These are phyloP conservation scores for Leccinum broughii DNA, from an alignment of 768 basidiomycete genomes.

Conservation along the genomic window DNA sequence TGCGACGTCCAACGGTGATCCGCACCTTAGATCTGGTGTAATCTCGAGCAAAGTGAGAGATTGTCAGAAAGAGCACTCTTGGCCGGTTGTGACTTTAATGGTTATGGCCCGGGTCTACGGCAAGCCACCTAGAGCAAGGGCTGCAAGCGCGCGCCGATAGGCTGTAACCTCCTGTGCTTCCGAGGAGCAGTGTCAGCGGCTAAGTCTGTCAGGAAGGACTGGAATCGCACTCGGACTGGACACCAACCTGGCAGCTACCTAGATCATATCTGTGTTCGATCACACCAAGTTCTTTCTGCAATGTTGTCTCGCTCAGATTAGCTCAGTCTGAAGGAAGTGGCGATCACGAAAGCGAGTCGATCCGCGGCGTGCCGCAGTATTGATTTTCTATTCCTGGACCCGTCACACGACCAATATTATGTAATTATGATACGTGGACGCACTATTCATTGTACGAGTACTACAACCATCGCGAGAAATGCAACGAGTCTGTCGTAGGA, in stretches of 20 bases:
- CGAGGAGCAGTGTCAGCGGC: conserved; percentile 19
- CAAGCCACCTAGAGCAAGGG: conserved; percentile 29
- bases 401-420: conserved; percentile 8
- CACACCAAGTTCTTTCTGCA: conserved; percentile 36
- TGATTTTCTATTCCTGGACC: conserved; percentile 7
- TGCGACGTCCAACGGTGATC: too few relatives aligned
- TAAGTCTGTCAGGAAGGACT: too few relatives aligned
- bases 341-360: too few relatives aligned
- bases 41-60: too few relatives aligned
- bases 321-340: too few relatives aligned
- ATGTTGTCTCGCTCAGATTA: too few relatives aligned
- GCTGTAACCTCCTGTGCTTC: conserved; percentile 66
- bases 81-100: conserved; percentile 21
- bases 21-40: neutral
- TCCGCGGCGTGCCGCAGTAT: neutral
- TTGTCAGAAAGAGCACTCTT: conserved; percentile 7
- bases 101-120: conserved; percentile 18
- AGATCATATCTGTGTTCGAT: conserved; percentile 78
- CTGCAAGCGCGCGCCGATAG: too few relatives aligned
- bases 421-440: neutral
- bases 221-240: too few relatives aligned
- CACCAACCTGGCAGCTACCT: conserved; percentile 42
- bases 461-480: conserved; percentile 13
- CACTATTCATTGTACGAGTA: neutral
- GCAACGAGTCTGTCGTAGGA: conserved; percentile 26